Evolutionary conservation across 768 basidiomycete species (phyloP).

Genomic region (Leccinum obscurum): DNA sequence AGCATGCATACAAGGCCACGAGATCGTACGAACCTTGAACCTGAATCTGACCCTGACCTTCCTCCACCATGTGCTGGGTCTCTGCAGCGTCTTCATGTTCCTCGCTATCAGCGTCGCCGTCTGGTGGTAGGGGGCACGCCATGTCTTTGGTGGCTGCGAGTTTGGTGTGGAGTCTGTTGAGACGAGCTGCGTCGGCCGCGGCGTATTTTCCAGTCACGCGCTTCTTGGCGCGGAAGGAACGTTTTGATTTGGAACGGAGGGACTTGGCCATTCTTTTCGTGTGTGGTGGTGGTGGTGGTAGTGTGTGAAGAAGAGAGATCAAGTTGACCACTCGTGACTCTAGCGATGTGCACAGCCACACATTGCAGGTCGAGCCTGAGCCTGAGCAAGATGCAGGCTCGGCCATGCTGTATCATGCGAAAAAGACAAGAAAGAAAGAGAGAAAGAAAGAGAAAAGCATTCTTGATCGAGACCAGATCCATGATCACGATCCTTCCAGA

Average conservation of each 20-base stretch:
- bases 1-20: constrained; percentile 37
- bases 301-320: neutral
- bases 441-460: neutral
- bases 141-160: constrained; percentile 48
- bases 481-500: constrained; percentile 7
- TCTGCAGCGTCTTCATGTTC: constrained; percentile 21
- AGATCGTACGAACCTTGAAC: constrained; percentile 58
- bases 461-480: neutral
- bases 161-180: constrained; percentile 70
- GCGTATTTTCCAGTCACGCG: constrained; percentile 75
- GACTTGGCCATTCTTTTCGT: constrained; percentile 72
- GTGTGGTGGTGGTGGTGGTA: neutral
- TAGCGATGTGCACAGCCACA: constrained; percentile 11
- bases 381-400: neutral
- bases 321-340: neutral
- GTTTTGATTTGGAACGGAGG: constrained; percentile 78
- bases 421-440: neutral
- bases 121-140: constrained; percentile 25
- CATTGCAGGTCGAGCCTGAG: neutral
- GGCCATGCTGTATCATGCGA: neutral
- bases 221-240: constrained; percentile 74
- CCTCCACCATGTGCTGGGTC: constrained; percentile 31
- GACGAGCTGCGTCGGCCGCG: constrained; percentile 72
- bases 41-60: constrained; percentile 11
- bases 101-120: neutral